Evolutionary conservation across 352 stramenopile genomes (phyloP).

Genomic region (Phytopythium boreale): DNA sequence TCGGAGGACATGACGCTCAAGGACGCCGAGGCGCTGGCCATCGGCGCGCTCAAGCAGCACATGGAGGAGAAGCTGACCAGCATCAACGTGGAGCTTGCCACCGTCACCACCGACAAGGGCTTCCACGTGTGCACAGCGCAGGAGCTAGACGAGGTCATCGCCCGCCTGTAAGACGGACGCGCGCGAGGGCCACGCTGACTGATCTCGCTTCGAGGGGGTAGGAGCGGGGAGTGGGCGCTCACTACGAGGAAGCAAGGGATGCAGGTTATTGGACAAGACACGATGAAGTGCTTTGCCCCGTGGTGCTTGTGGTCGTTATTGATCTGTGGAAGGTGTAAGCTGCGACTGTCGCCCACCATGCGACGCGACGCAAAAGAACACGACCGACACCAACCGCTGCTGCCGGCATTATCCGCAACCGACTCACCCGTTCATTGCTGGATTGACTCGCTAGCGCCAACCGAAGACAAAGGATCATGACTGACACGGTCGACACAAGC

Average conservation of each 20-base stretch:
- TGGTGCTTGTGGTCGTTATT: too few species aligned
- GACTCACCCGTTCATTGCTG: background rate
- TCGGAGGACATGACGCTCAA: conserved; percentile 93
- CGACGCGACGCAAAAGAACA: too few species aligned
- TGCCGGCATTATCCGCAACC: background rate
- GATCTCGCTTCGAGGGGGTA: background rate
- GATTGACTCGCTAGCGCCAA: background rate
- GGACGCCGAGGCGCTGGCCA: conserved; percentile 96
- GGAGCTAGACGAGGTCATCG: conserved; percentile 93
- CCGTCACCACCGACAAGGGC: conserved; percentile 93
- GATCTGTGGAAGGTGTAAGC: too few species aligned
- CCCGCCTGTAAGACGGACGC: conserved; percentile 51
- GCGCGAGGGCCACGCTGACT: background rate
- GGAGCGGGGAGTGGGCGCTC: background rate
- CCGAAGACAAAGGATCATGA: background rate
- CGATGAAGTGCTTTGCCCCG: too few species aligned
- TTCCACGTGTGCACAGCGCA: conserved; percentile 95
- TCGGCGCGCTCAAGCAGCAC: conserved; percentile 97
- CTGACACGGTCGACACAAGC: background rate
- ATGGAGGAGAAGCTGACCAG: conserved; percentile 99
- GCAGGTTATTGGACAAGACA: too few species aligned
- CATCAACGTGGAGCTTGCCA: conserved; percentile 98
- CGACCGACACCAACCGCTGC: too few species aligned
- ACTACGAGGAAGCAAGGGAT: background rate
- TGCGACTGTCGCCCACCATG: too few species aligned